These are phyloP conservation scores for Zasmidium angulare DNA, from an alignment of 2,329 filamentous ascomycete genomes.

Conservation along the genomic window DNA sequence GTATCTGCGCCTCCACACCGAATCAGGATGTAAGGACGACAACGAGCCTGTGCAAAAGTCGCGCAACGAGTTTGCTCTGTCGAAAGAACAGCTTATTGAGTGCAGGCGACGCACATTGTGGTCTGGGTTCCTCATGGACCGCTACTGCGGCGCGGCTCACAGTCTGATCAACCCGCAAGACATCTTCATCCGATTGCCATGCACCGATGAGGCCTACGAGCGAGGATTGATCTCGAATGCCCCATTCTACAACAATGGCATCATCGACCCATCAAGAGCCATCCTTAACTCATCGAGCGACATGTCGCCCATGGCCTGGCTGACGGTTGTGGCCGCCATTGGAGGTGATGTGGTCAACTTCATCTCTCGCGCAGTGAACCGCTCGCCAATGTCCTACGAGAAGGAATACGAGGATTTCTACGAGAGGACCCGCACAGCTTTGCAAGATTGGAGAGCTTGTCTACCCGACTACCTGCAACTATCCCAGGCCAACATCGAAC, in stretches of 20 bases:
- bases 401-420: conserved; percentile 54
- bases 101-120: conserved; percentile 70
- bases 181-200: conserved; percentile 66
- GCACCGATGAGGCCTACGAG: conserved; percentile 62
- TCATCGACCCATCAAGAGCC: conserved; percentile 40
- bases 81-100: conserved; percentile 54
- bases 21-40: conserved; percentile 44
- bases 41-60: conserved; percentile 12
- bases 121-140: conserved; percentile 69
- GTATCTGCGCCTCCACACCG: conserved; percentile 58
- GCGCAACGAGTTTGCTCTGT: conserved; percentile 28
- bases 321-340: conserved; percentile 63
- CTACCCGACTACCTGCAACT: conserved; percentile 59
- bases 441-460: conserved; percentile 59
- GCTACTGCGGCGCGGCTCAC: conserved; percentile 54
- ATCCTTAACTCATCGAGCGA: conserved; percentile 40
- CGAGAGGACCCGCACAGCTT: conserved; percentile 49
- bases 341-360: conserved; percentile 66
- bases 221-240: conserved; percentile 56
- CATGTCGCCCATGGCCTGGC: conserved; percentile 57
- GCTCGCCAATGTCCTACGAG: conserved; percentile 44
- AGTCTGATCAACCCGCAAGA: conserved; percentile 63
- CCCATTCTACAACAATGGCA: conserved; percentile 60
- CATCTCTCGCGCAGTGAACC: conserved; percentile 54
- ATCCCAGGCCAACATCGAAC: conserved; percentile 57